Evolutionary conservation across 345 rosid genomes (phyloP), one percentile per base, ranked within the genome.

Genomic region (Theobroma cacao): DNA sequence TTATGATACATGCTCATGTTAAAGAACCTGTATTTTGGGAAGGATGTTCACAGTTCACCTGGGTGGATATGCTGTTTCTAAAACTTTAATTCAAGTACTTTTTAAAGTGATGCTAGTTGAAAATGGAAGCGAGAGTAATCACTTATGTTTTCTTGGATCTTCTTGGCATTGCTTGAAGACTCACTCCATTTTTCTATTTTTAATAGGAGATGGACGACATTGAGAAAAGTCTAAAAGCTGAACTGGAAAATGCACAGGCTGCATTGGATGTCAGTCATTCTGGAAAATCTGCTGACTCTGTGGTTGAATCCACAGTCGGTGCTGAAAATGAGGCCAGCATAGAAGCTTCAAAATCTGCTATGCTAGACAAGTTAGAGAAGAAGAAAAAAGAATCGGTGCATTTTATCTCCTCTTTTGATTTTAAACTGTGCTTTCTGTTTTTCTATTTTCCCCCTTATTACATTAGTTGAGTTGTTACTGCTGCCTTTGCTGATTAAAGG

Each of bases 301-400:
- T 38, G 31, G 72, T 53, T 41, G 84, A 80, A 61, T 63, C 89
- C 34, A 79, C 75, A 34, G 75, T 31, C 48, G 78, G 75, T 69
- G 76, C 38, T 64, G 87, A 83, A 81, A 87, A 84, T 76, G 89
- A 81, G 66, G 61, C 72, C 45, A 84, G 85, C 56, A 50, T 79
- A 38, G 92, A 90, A 82, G 85, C 85, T 70, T 79, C 80, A 48
- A 85, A 83, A 38, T 85, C 90, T 58, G 78, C 75, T 34, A 66
- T 89, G 69, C 80, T 81, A 60, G 89, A 90, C 69, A 91, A 90
- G 84, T 82, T 93, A 79, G 98, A 91, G 86, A 82, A 69, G 81
- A 92, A 93, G 88, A 91, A 89, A 84, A 88, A 82, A 33, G 94
- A 92, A 76, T 62, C 91, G 93, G 99, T 96, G 28, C 33, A 38